These are phyloP conservation scores for Thalassia testudinum DNA, from an alignment of 116 monocot genomes.

Conservation along the genomic window DNA sequence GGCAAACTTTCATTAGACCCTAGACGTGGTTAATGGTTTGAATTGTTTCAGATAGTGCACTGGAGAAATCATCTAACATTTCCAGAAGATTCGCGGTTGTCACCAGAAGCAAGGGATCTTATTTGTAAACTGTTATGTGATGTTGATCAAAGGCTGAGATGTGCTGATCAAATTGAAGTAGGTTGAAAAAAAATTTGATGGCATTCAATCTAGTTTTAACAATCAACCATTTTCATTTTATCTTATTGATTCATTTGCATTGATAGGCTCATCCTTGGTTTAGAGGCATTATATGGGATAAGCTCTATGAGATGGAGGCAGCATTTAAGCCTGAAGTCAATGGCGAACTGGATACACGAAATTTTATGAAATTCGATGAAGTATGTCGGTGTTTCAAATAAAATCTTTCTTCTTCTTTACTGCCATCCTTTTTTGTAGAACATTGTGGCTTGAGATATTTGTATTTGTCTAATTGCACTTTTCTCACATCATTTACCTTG, in stretches of 20 bases:
- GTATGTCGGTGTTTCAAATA: constrained; percentile 17
- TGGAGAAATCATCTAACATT: constrained; percentile 68
- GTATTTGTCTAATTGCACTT: background rate
- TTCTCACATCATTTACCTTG: background rate
- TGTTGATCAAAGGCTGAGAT: constrained; percentile 53
- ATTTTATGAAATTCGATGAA: constrained; percentile 94
- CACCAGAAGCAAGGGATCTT: constrained; percentile 57
- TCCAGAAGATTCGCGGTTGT: constrained; percentile 40
- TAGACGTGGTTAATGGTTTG: too few species aligned
- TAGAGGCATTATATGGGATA: constrained; percentile 61
- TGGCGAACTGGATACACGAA: constrained; percentile 84
- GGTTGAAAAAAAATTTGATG: background rate
- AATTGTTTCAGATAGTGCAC: constrained; percentile 45
- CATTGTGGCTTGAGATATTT: background rate
- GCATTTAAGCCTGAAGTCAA: constrained; percentile 92
- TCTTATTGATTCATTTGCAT: background rate
- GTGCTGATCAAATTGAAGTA: constrained; percentile 67
- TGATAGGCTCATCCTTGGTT: constrained; percentile 75
- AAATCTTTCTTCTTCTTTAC: background rate
- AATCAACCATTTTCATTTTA: background rate
- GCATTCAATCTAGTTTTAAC: constrained; percentile 2
- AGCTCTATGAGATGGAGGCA: constrained; percentile 80
- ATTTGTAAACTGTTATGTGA: constrained; percentile 71
- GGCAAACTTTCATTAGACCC: too few species aligned
- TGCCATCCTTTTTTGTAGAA: background rate